Percentiles rank a stretch among this genome's conserved stretches.
Evolutionary conservation across 306 rosid genomes (phyloP).

Genomic region (Cicer arietinum): DNA sequence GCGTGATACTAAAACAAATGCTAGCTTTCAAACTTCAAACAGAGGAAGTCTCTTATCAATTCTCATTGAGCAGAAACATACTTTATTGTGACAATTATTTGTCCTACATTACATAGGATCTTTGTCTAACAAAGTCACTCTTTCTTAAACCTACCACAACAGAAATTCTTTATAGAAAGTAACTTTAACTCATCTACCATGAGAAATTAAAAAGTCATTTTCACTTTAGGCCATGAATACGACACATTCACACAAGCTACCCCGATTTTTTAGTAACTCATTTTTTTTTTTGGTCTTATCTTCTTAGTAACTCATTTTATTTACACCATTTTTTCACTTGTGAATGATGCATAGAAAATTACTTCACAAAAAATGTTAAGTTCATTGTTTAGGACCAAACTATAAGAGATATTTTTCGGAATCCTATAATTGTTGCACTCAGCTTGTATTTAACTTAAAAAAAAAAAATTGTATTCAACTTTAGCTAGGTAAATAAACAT

Average conservation of each 20-base stretch:
- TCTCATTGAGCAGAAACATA: slow-evolving; percentile 19
- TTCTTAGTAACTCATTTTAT: neutral
- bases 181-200: slow-evolving; percentile 39
- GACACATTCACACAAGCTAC: slow-evolving; percentile 25
- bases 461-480: too few relatives aligned
- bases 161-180: slow-evolving; percentile 45
- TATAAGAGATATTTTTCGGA: neutral
- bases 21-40: slow-evolving; percentile 22
- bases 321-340: neutral
- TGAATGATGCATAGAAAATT: slow-evolving; percentile 4
- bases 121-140: slow-evolving; percentile 24
- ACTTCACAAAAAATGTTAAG: neutral
- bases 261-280: neutral
- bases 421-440: neutral
- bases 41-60: slow-evolving; percentile 29
- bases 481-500: too few relatives aligned
- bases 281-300: neutral
- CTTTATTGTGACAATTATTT: slow-evolving; percentile 36
- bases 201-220: slow-evolving; percentile 12
- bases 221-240: slow-evolving; percentile 11
- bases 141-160: slow-evolving; percentile 39
- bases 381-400: neutral
- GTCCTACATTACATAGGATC: slow-evolving; percentile 39
- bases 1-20: neutral
- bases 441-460: neutral